Evolutionary conservation across 164 flowering plant genomes (phyloP).

Genomic region (Vitis cinerea): DNA sequence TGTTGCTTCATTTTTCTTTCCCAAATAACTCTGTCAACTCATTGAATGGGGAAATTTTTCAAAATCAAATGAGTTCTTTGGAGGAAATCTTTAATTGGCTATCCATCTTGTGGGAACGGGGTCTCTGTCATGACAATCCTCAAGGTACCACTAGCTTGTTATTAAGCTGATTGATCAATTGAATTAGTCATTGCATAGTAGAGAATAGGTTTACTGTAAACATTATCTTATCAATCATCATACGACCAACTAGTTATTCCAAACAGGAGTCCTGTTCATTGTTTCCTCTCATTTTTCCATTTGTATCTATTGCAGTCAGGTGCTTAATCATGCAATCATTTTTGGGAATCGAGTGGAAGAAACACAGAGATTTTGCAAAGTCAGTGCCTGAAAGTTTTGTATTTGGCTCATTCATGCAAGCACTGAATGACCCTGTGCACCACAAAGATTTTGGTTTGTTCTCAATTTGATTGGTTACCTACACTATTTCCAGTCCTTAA

Average conservation of each 20-base stretch:
- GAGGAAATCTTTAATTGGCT: slow-evolving; percentile 69
- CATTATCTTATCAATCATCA: neutral
- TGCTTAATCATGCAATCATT: slow-evolving; percentile 92
- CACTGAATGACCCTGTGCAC: slow-evolving; percentile 83
- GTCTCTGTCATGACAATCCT: slow-evolving; percentile 90
- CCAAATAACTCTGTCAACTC: slow-evolving; percentile 21
- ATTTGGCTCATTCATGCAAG: slow-evolving; percentile 74
- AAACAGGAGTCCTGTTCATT: neutral
- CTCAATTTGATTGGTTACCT: neutral
- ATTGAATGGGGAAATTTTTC: slow-evolving; percentile 24
- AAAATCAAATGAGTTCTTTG: slow-evolving; percentile 37
- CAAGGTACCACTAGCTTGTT: slow-evolving; percentile 50
- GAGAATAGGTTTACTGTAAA: neutral
- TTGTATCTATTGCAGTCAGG: slow-evolving; percentile 62
- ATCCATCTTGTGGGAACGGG: slow-evolving; percentile 83
- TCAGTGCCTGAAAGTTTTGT: slow-evolving; percentile 74
- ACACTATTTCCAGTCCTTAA: neutral
- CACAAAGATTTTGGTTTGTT: slow-evolving; percentile 94
- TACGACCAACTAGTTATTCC: neutral
- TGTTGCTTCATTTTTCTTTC: slow-evolving; percentile 53
- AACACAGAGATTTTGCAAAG: slow-evolving; percentile 38
- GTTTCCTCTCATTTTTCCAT: neutral
- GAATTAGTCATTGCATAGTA: neutral
- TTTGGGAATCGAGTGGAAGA: slow-evolving; percentile 69
- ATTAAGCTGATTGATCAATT: neutral